Conservation (phyloP, 192 early-diverging fungal genomes). For the Chytriomyces confervae region DNA sequence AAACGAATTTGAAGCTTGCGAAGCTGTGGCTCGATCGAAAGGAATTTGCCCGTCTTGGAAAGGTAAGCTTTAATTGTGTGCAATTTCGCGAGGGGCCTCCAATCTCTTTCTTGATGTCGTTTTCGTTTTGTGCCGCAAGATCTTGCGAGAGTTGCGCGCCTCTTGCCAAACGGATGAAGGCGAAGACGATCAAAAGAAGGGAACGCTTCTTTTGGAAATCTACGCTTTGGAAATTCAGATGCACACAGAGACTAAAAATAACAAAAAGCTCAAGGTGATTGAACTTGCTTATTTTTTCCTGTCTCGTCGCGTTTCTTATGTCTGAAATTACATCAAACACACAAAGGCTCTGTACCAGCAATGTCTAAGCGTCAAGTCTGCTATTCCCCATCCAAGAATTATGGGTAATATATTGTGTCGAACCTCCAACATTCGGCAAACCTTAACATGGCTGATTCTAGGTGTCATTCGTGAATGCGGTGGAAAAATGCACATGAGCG, state of each 20-base stretch:
- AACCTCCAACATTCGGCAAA: neutral
- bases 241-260: constrained; percentile 87
- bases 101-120: neutral
- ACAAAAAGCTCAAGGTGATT: constrained; percentile 82
- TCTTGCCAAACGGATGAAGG: constrained; percentile 82
- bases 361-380: constrained; percentile 85
- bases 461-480: constrained; percentile 95
- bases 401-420: constrained; percentile 62
- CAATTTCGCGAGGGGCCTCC: neutral
- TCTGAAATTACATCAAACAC: neutral
- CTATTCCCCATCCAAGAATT: constrained; percentile 94
- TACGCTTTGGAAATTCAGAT: constrained; percentile 96
- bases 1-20: constrained; percentile 86
- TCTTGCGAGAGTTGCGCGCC: constrained; percentile 73
- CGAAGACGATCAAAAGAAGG: constrained; percentile 86
- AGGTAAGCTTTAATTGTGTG: constrained; percentile 47
- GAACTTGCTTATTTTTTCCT: constrained; percentile 22
- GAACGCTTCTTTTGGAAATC: constrained; percentile 91
- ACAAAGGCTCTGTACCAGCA: constrained; percentile 79
- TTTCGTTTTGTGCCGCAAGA: constrained; percentile 44
- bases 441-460: neutral
- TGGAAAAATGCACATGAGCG: constrained; percentile 97
- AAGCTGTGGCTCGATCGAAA: constrained; percentile 83
- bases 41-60: constrained; percentile 73
- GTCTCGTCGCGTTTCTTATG: too few species aligned